Conservation (phyloP, 257 asterid species). For the Przewalskia tangutica region DNA sequence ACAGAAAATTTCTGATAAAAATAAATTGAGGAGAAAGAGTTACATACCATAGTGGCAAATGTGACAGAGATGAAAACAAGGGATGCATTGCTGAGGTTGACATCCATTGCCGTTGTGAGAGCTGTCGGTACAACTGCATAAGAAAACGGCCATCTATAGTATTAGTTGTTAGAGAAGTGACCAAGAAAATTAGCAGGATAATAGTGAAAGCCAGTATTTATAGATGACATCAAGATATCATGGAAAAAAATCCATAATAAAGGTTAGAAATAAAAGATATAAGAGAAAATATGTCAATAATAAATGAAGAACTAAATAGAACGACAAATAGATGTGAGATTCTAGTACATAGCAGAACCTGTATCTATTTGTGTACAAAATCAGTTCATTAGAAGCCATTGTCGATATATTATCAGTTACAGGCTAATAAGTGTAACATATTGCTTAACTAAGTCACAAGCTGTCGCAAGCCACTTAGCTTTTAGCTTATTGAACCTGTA, state of each 20-base stretch:
- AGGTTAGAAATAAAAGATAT: neutral
- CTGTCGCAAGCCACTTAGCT: neutral
- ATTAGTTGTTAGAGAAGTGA: constrained; percentile 63
- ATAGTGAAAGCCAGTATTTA: too few species aligned
- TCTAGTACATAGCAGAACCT: neutral
- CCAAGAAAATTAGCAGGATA: neutral
- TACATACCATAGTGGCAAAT: constrained; percentile 95
- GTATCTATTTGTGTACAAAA: neutral
- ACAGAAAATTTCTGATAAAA: neutral
- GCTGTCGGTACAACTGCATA: constrained; percentile 99
- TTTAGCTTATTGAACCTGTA: neutral
- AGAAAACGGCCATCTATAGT: constrained; percentile 76
- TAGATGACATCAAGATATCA: too few species aligned
- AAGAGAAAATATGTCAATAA: neutral
- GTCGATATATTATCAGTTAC: neutral
- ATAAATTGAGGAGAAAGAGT: neutral
- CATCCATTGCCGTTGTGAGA: constrained; percentile 97
- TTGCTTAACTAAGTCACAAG: neutral
- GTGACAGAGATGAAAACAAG: constrained; percentile 98
- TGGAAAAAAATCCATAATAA: too few species aligned
- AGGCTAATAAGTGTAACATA: neutral
- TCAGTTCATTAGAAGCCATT: neutral
- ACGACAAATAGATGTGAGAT: neutral
- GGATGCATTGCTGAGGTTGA: constrained; percentile 92
- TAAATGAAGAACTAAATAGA: neutral